These are phyloP conservation scores for Globisporangium irregulare DNA, from an alignment of 352 stramenopile genomes.

Conservation along the genomic window DNA sequence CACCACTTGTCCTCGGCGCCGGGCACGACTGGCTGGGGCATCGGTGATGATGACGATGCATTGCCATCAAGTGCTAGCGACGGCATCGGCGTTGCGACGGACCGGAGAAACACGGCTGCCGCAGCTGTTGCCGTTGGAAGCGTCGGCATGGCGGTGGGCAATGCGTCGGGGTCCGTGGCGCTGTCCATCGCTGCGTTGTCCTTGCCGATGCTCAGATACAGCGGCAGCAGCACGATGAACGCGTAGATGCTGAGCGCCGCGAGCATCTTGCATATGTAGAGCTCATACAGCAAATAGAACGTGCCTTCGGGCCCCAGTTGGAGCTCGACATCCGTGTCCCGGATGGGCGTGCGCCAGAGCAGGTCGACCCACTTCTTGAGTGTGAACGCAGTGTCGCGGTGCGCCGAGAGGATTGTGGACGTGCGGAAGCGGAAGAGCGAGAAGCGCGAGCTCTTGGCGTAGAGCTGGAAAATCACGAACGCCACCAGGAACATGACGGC, in stretches of 20 bases:
- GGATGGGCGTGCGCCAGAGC: conserved; percentile 70
- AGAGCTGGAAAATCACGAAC: conserved; percentile 66
- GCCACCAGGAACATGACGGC: conserved; percentile 60
- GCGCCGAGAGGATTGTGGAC: conserved; percentile 38
- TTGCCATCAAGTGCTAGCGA: conserved; percentile 2
- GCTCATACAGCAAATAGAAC: conserved; percentile 83
- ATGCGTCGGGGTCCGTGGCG: conserved; percentile 7
- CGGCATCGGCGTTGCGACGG: conserved; percentile 17
- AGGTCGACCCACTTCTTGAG: conserved; percentile 60
- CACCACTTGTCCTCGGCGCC: conserved; percentile 51
- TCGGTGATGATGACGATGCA: neutral
- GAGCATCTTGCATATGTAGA: conserved; percentile 71
- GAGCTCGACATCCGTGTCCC: conserved; percentile 59
- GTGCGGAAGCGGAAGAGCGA: conserved; percentile 68
- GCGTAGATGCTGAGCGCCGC: conserved; percentile 59
- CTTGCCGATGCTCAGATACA: conserved; percentile 64
- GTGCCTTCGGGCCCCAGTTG: conserved; percentile 70
- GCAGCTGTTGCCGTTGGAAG: conserved; percentile 1
- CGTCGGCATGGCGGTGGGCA: conserved; percentile 4
- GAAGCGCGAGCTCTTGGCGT: conserved; percentile 63
- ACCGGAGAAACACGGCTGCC: neutral
- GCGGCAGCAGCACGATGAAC: conserved; percentile 61
- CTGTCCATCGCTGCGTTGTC: conserved; percentile 18
- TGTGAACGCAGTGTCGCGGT: conserved; percentile 39
- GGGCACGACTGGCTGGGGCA: conserved; percentile 5